Evolutionary conservation across 2,329 filamentous ascomycete genomes (phyloP).

Genomic region (Exophiala phaeomuriformis): DNA sequence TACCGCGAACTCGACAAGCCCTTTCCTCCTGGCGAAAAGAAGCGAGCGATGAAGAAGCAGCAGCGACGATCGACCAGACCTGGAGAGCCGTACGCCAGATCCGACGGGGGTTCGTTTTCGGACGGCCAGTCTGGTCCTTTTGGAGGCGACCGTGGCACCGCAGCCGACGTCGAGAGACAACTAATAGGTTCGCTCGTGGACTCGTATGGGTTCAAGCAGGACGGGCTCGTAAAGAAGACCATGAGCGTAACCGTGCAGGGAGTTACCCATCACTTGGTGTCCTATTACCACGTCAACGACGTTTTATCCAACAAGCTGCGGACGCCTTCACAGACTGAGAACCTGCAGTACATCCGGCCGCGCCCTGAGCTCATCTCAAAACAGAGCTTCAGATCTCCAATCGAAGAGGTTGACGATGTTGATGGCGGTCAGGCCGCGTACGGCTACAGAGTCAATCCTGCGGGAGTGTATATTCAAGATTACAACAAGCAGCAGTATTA

Average conservation of each 20-base stretch:
- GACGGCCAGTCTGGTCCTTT: constrained; percentile 32
- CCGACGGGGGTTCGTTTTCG: constrained; percentile 34
- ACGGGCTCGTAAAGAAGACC: constrained; percentile 84
- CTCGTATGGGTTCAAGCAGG: constrained; percentile 77
- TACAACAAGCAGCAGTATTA: constrained; percentile 20
- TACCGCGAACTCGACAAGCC: constrained; percentile 75
- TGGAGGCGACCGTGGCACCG: constrained; percentile 34
- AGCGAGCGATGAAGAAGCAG: constrained; percentile 67
- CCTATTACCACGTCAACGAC: constrained; percentile 78
- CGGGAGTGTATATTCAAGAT: constrained; percentile 23
- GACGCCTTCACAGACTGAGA: constrained; percentile 51
- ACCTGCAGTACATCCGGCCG: constrained; percentile 47
- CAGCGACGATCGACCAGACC: constrained; percentile 46
- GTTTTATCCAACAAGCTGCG: constrained; percentile 56
- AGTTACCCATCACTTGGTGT: constrained; percentile 76
- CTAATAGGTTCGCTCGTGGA: constrained; percentile 81
- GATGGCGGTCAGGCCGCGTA: constrained; percentile 37
- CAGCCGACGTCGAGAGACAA: constrained; percentile 47
- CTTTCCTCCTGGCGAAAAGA: constrained; percentile 77
- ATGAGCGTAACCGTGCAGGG: constrained; percentile 71
- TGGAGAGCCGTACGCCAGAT: constrained; percentile 46
- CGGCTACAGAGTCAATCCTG: constrained; percentile 34
- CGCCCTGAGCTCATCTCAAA: constrained; percentile 52
- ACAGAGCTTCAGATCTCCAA: constrained; percentile 60
- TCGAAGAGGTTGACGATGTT: constrained; percentile 52